Evolutionary conservation across 768 basidiomycete genomes (phyloP), one percentile per base, ranked within the genome.

Genomic region (Lyophyllum decastes): DNA sequence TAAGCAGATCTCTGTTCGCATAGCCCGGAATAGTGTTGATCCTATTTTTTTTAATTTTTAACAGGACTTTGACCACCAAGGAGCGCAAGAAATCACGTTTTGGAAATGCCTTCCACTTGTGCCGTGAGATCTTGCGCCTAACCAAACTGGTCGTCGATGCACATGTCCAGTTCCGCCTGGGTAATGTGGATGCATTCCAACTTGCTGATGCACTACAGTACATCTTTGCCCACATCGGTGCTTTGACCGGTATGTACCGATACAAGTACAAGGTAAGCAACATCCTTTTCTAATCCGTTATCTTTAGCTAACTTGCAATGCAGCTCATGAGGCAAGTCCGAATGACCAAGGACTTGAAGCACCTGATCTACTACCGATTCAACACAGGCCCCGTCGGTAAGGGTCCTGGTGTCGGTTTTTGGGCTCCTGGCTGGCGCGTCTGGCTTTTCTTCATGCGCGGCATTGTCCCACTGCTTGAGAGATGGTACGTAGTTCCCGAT

Each of bases 371-470:
- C 79, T 96, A 96, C 69, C 92, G 95, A 59, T 99, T 99, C 85
- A 99, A 99, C 79, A 98, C 97, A 41, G 97, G 97, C 60, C 97
- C 97, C 60, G 97, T 99, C 49, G 97, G 97, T 22, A 99, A 99
- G 73, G 97, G 97, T 64, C 97, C 97, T 49, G 97, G 97, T 64
- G 94, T 92, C 68, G 97, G 97, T 57, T 98, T 99, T 82, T 99
- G 97, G 97, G 95, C 95, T 49, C 97, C 97, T 33, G 97, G 97
- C 35, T 99, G 97, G 97, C 84, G 97, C 55, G 97, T 99, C 19
- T 99, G 97, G 97, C 76, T 99, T 55, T 99, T 98, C 81, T 99
- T 99, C 82, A 92, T 99, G 88, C 88, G 97, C 56, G 97, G 97
- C 55, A 98, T 99, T 64, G 96, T 98, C 0, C 97, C 97, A 11